A percentile compares a stretch with the other conserved stretches of the same genome.
Conservation (phyloP, 1,284 basidiomycete genomes). For the Agaricales sp. region DNA sequence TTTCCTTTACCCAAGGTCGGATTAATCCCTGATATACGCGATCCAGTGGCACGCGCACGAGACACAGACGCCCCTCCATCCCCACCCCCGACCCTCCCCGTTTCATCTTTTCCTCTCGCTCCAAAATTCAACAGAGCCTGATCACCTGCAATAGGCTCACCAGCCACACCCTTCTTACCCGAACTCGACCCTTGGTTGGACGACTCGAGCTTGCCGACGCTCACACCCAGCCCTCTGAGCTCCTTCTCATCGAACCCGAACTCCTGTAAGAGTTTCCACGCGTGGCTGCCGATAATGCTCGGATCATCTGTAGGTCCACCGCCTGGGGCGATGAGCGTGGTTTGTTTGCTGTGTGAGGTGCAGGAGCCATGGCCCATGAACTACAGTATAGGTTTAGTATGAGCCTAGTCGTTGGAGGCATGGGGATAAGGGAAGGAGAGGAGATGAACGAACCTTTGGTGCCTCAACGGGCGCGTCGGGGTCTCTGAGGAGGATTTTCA, state of each 20-base stretch:
- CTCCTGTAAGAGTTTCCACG: slow-evolving; percentile 65
- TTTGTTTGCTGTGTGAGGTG: slow-evolving; percentile 74
- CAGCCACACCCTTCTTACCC: slow-evolving; percentile 25
- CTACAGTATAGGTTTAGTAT: slow-evolving; percentile 32
- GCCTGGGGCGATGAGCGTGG: slow-evolving; percentile 42
- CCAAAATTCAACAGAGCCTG: not conserved
- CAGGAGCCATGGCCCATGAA: slow-evolving; percentile 92
- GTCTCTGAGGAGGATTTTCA: slow-evolving; percentile 87
- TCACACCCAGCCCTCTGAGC: slow-evolving; percentile 88
- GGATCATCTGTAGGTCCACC: slow-evolving; percentile 69
- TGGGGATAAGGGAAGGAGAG: not conserved
- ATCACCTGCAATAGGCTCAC: not conserved
- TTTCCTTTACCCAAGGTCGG: slow-evolving; percentile 3
- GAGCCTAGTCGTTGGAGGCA: slow-evolving; percentile 6
- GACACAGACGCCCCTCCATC: too few species aligned
- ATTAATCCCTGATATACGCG: slow-evolving; percentile 8
- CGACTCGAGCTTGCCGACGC: slow-evolving; percentile 82
- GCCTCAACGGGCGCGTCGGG: slow-evolving; percentile 82
- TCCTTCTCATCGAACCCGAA: slow-evolving; percentile 79
- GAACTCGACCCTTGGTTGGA: slow-evolving; percentile 28
- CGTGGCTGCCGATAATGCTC: slow-evolving; percentile 64
- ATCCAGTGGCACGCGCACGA: not conserved
- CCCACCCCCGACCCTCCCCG: too few species aligned
- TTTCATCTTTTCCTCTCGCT: slow-evolving; percentile 11
- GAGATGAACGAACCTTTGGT: slow-evolving; percentile 58